These are phyloP conservation scores for Hygrophoropsis aurantiaca DNA, from an alignment of 768 basidiomycete species.

Conservation along the genomic window DNA sequence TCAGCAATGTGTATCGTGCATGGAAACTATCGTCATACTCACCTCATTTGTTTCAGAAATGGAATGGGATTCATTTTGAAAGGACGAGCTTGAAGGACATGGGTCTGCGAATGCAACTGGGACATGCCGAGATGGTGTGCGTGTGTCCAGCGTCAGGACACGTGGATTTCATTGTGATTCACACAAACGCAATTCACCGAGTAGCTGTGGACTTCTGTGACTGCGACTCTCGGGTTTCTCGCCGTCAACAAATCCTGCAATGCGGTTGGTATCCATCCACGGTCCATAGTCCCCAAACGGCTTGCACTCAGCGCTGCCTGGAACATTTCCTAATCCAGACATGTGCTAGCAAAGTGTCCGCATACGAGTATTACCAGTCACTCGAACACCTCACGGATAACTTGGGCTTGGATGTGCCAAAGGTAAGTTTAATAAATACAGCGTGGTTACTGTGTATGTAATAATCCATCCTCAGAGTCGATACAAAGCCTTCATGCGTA, in stretches of 20 bases:
- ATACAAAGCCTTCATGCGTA: background rate
- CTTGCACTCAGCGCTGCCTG: constrained; percentile 24
- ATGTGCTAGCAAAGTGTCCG: constrained; percentile 16
- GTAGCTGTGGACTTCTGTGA: constrained; percentile 32
- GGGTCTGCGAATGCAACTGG: constrained; percentile 5
- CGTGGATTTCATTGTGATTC: constrained; percentile 31
- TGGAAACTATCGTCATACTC: no score
- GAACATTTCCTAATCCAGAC: constrained; percentile 16
- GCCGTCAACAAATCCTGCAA: constrained; percentile 28
- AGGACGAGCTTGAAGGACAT: background rate
- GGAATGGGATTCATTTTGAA: constrained; percentile 1
- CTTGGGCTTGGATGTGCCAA: constrained; percentile 7
- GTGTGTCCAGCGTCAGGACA: background rate
- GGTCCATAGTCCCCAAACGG: constrained; percentile 17
- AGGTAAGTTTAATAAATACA: background rate
- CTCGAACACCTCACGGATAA: constrained; percentile 14
- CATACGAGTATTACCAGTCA: constrained; percentile 16
- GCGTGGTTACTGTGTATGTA: no score
- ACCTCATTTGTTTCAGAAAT: constrained; percentile 3
- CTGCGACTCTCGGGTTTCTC: constrained; percentile 19
- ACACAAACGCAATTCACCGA: constrained; percentile 29
- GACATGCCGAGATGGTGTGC: constrained; percentile 1
- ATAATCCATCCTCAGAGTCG: no score
- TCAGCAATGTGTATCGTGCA: background rate
- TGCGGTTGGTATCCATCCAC: constrained; percentile 10